These are phyloP conservation scores for Hygrophila difformis DNA, from an alignment of 257 asterid species.

Conservation along the genomic window DNA sequence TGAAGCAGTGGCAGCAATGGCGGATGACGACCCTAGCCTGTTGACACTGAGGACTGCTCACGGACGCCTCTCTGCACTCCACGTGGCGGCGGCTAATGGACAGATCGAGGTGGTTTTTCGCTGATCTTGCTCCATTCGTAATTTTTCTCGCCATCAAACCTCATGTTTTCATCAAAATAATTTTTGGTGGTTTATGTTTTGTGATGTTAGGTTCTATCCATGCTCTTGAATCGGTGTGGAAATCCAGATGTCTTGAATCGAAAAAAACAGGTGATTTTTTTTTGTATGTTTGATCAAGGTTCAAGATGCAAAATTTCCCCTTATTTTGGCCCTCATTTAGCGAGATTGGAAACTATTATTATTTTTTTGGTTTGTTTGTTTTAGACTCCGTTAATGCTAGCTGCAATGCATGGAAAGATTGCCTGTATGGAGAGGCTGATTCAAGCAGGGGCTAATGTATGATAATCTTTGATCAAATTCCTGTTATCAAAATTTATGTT, in stretches of 20 bases:
- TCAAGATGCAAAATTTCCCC: neutral
- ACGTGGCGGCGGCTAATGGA: conserved; percentile 67
- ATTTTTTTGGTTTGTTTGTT: conserved; percentile 14
- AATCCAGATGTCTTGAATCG: conserved; percentile 68
- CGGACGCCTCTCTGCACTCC: conserved; percentile 52
- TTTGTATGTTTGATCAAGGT: neutral
- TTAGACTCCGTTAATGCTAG: conserved; percentile 86
- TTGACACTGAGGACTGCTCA: conserved; percentile 26
- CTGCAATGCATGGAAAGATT: conserved; percentile 66
- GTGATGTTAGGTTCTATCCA: conserved; percentile 45
- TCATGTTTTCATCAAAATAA: neutral
- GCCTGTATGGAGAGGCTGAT: conserved; percentile 61
- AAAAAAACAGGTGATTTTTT: conserved; percentile 56
- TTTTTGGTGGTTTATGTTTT: conserved; percentile 15
- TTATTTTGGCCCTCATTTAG: too few relatives aligned
- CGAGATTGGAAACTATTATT: too few relatives aligned
- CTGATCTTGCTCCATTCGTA: neutral
- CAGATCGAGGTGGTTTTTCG: conserved; percentile 50
- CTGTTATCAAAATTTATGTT: neutral
- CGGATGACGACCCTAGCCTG: conserved; percentile 41
- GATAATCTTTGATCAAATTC: conserved; percentile 6
- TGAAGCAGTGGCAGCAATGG: conserved; percentile 43
- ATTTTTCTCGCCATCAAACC: neutral
- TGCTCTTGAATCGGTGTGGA: conserved; percentile 60
- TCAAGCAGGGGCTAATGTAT: conserved; percentile 79